Percentiles rank a stretch among this genome's conserved stretches.
Evolutionary conservation across 176 grass and related monocot species (phyloP).

Genomic region (Thinopyrum elongatum): DNA sequence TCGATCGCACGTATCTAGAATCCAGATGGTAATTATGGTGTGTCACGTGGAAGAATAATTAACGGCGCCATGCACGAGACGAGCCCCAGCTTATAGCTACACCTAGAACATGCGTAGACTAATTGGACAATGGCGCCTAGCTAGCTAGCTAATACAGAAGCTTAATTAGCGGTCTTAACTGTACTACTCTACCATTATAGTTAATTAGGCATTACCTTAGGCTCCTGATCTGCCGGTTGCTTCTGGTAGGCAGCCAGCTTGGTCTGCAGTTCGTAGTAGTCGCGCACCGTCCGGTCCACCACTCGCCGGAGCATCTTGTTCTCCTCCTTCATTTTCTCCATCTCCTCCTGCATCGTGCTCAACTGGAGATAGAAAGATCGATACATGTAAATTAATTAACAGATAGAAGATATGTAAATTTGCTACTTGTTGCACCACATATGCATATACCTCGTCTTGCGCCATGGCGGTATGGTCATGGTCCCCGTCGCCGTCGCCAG

Average conservation of each 20-base stretch:
- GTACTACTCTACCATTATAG: neutral
- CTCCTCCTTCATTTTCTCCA: constrained; percentile 89
- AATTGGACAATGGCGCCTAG: constrained; percentile 25
- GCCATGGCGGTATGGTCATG: constrained; percentile 17
- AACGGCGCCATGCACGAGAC: constrained; percentile 25
- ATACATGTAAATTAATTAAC: neutral
- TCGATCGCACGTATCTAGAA: constrained; percentile 7
- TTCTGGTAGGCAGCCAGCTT: constrained; percentile 67
- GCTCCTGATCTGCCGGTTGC: constrained; percentile 40
- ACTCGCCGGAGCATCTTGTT: constrained; percentile 58
- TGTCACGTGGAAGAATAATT: constrained; percentile 45
- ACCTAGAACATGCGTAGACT: constrained; percentile 23
- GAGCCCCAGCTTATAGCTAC: neutral
- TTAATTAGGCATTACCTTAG: constrained; percentile 37
- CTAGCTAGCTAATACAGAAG: constrained; percentile 5
- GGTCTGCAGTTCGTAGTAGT: constrained; percentile 69
- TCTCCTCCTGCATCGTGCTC: constrained; percentile 63
- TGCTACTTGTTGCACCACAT: neutral
- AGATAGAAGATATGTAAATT: neutral
- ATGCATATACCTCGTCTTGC: constrained; percentile 47
- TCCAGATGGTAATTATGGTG: constrained; percentile 47
- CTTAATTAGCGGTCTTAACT: neutral
- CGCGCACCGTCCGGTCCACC: constrained; percentile 56
- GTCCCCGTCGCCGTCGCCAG: neutral
- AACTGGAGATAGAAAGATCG: constrained; percentile 40